A percentile compares a stretch with the other conserved stretches of the same genome.
Evolutionary conservation across 352 stramenopile species (phyloP).

Genomic region (Phytophthora cactorum): DNA sequence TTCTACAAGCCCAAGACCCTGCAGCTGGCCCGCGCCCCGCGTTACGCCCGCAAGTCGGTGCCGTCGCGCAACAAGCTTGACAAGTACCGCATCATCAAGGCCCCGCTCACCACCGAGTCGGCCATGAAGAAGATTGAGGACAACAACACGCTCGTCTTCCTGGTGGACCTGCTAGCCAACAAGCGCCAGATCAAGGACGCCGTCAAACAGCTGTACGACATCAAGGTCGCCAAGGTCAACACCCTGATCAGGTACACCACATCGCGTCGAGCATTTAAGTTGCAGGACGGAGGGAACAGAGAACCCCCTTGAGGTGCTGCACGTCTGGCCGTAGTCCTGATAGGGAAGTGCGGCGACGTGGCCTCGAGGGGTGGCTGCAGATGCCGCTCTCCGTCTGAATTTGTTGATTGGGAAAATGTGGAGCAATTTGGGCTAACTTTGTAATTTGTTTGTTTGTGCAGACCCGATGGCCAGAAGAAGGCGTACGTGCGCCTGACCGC

Average conservation of each 20-base stretch:
- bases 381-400: constrained; percentile 26
- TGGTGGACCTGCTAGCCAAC: constrained; percentile 99
- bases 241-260: constrained; percentile 98
- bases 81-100: constrained; percentile 99
- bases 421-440: constrained; percentile 22
- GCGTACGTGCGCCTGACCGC: constrained; percentile 98
- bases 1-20: constrained; percentile 99
- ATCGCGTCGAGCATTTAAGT: constrained; percentile 77
- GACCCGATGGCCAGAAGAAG: constrained; percentile 99
- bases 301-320: constrained; percentile 18
- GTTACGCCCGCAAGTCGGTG: constrained; percentile 95
- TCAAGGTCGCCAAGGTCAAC: constrained; percentile 99
- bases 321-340: constrained; percentile 47
- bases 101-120: constrained; percentile 99
- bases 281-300: constrained; percentile 28
- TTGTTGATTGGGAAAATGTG: neutral
- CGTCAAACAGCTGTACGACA: constrained; percentile 99
- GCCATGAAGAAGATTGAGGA: constrained; percentile 99
- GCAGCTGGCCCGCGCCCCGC: constrained; percentile 93
- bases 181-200: constrained; percentile 99
- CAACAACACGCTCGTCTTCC: constrained; percentile 99
- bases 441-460: constrained; percentile 47
- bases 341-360: constrained; percentile 44
- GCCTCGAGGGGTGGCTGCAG: constrained; percentile 17
- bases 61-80: constrained; percentile 96